phyloP scores from a whole-genome alignment of 2,329 filamentous ascomycete genomes.

The Alternaria burnsii region DNA sequence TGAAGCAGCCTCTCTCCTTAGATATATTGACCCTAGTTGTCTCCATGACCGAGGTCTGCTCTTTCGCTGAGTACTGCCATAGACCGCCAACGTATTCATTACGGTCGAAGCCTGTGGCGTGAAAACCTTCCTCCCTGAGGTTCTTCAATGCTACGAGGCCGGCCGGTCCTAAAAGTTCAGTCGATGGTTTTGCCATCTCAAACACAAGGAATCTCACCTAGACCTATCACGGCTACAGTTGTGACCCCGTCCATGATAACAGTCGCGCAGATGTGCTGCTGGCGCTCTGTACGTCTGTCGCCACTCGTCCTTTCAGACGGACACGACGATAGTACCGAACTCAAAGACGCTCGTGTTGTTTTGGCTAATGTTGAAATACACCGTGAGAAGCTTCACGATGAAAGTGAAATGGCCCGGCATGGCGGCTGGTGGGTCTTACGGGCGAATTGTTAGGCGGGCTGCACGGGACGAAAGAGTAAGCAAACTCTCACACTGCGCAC shows the following conservation, averaged over 20 bases:
- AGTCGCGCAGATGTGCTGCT: background rate
- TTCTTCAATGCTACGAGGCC: constrained; percentile 30
- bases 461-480: background rate
- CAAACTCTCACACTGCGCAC: background rate
- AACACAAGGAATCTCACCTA: constrained; percentile 3
- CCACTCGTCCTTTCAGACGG: background rate
- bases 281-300: background rate
- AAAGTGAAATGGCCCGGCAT: background rate
- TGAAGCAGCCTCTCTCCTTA: constrained; percentile 35
- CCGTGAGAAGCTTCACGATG: background rate
- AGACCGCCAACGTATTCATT: constrained; percentile 32
- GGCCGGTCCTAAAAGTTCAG: constrained; percentile 14
- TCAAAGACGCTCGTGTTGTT: background rate
- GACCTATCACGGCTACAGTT: constrained; percentile 23
- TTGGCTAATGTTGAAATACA: background rate
- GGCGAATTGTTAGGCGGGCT: background rate
- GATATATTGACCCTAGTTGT: constrained; percentile 33
- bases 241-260: constrained; percentile 1
- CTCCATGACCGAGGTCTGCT: constrained; percentile 32
- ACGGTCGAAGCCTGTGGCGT: constrained; percentile 31
- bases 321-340: no score
- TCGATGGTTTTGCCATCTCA: background rate
- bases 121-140: constrained; percentile 31
- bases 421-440: background rate
- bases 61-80: constrained; percentile 31